Percentiles rank a stretch among this genome's conserved stretches.
Evolutionary conservation across 2,329 filamentous ascomycete genomes (phyloP).

Genomic region (Cercospora sp.): DNA sequence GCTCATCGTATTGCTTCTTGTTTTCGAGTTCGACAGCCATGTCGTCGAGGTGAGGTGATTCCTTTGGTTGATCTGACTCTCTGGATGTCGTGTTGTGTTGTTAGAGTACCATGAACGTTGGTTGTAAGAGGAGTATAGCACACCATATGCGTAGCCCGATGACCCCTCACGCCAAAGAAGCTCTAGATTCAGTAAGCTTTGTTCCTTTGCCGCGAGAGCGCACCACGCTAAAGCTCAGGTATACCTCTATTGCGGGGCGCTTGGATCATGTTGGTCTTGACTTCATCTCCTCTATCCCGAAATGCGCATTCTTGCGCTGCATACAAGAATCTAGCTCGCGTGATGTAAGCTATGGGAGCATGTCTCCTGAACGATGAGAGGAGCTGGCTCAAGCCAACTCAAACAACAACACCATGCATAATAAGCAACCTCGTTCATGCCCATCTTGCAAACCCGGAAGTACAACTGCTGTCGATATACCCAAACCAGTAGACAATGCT

Average conservation of each 20-base stretch:
- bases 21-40: slow-evolving; percentile 5
- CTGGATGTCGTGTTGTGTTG: not conserved
- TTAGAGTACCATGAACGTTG: too few species aligned
- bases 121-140: not conserved
- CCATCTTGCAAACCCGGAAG: not conserved
- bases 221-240: not conserved
- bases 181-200: slow-evolving; percentile 2
- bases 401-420: slow-evolving; percentile 9
- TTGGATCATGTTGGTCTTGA: not conserved
- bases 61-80: not conserved
- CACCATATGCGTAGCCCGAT: not conserved
- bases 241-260: not conserved
- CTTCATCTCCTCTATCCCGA: not conserved
- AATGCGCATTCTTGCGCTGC: not conserved
- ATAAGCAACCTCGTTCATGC: not conserved
- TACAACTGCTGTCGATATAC: not conserved
- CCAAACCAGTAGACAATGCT: not conserved
- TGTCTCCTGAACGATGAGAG: slow-evolving; percentile 14
- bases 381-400: not conserved
- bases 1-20: slow-evolving; percentile 13
- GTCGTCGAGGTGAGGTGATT: not conserved
- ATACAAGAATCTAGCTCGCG: not conserved
- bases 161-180: not conserved
- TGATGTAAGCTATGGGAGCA: slow-evolving; percentile 12
- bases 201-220: not conserved